Conservation (phyloP, 306 rosid species). For the Fragaria ananassa region DNA sequence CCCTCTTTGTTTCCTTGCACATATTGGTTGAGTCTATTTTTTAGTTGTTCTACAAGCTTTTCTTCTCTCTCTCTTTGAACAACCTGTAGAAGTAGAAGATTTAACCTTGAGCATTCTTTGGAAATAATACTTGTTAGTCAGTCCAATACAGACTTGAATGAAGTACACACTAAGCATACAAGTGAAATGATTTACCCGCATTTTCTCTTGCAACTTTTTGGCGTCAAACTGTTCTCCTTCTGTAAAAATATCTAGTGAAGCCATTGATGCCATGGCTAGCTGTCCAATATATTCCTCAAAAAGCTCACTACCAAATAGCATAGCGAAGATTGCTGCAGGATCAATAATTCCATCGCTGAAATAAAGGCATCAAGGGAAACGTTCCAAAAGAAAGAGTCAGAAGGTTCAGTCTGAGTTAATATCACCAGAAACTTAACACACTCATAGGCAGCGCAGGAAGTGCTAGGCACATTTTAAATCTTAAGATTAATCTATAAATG, state of each 20-base stretch:
- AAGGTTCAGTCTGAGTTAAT: constrained; percentile 1
- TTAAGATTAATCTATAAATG: constrained; percentile 12
- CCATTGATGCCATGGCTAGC: constrained; percentile 99
- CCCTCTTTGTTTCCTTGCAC: constrained; percentile 82
- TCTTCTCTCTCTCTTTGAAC: constrained; percentile 97
- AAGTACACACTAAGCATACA: background rate
- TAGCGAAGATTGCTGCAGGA: constrained; percentile 97
- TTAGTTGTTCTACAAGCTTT: constrained; percentile 69
- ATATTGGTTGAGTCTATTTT: constrained; percentile 70
- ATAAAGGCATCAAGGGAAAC: constrained; percentile 1
- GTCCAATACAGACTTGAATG: background rate
- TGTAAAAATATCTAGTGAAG: constrained; percentile 75
- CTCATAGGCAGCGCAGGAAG: background rate
- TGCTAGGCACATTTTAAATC: constrained; percentile 17
- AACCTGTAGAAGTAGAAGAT: constrained; percentile 47
- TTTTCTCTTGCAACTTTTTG: constrained; percentile 85
- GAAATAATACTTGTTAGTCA: background rate
- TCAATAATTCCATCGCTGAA: constrained; percentile 91
- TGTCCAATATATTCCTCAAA: constrained; percentile 97
- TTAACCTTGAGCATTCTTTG: constrained; percentile 9
- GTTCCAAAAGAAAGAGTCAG: constrained; percentile 23
- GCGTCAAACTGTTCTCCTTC: constrained; percentile 89
- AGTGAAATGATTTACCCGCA: constrained; percentile 55
- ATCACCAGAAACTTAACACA: background rate
- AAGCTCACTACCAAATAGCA: constrained; percentile 99